Evolutionary conservation across 2,329 filamentous ascomycete genomes (phyloP).

Genomic region (Colletotrichum liriopes): DNA sequence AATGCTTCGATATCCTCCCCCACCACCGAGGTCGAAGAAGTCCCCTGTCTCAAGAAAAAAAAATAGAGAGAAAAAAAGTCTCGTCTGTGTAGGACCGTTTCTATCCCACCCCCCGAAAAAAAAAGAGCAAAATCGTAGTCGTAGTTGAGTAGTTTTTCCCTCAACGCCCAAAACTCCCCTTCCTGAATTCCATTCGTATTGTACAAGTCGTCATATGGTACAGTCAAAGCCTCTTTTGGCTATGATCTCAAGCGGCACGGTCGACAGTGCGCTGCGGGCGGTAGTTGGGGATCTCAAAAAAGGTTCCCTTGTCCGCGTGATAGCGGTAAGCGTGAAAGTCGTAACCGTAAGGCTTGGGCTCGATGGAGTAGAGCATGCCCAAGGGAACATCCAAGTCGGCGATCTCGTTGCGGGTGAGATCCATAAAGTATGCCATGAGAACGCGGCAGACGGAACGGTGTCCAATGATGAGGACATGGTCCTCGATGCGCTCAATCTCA

Average conservation of each 20-base stretch:
- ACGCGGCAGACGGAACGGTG: constrained; percentile 95
- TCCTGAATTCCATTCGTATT: constrained; percentile 31
- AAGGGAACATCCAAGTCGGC: constrained; percentile 95
- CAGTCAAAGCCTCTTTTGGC: constrained; percentile 9
- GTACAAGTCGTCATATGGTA: constrained; percentile 40
- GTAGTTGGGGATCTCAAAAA: constrained; percentile 89
- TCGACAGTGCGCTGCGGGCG: constrained; percentile 75
- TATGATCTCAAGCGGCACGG: constrained; percentile 51
- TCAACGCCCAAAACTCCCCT: constrained; percentile 36
- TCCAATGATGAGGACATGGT: constrained; percentile 92
- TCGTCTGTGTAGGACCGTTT: constrained; percentile 22
- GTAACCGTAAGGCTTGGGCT: constrained; percentile 97
- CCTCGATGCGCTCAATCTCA: constrained; percentile 96
- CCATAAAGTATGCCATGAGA: constrained; percentile 96
- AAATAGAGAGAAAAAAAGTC: not conserved
- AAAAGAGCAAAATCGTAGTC: constrained; percentile 31
- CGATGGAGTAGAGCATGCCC: constrained; percentile 93
- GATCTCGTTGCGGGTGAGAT: constrained; percentile 90
- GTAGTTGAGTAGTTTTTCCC: constrained; percentile 36
- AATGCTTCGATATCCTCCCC: constrained; percentile 35
- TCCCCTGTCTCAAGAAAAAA: constrained; percentile 18
- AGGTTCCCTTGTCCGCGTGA: constrained; percentile 83
- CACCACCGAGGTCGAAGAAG: constrained; percentile 24
- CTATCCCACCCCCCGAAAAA: constrained; percentile 11
- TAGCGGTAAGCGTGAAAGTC: constrained; percentile 97